Base-by-base conservation (phyloP, 2,329 filamentous ascomycete genomes). In the Parastagonospora avenae region DNA sequence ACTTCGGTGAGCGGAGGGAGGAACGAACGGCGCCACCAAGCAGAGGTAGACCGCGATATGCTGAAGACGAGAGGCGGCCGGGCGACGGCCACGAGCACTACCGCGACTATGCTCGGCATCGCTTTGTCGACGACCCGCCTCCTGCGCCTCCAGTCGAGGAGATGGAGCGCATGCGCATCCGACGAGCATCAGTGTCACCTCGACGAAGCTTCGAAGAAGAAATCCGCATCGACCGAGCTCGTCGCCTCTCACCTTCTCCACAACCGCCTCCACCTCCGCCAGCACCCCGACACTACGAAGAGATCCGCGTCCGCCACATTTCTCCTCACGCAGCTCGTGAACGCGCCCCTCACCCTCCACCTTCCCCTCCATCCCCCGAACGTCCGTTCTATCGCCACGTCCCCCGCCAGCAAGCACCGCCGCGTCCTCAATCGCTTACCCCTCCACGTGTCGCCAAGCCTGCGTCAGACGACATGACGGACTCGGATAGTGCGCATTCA, bases 381-480 rank as follows among this genome's bases (percentile, higher is more conserved):
- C 52, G 41, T 1, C 15, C 48, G 19, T 29, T 46, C 35, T 62
- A 60, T 46, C 58, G 59, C 10, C 55, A 63, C 27, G 27, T 58
- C 42, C 50, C 59, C 8, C 43, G 55, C 19, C 24, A 52, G 28
- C 14, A 30, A 42, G 11, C 14, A 7, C 39, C 31, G 12, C 12
- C 46, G 4, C 55, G 48, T 16, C 37, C 16, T 12, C 53, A 49
- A 4, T 55, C 58, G 14, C 12, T 53, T 4, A 55, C 54, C 14
- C 46, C 46, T 31, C 39, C 39, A 4, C 55, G 48, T 29, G 39
- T 19, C 9, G 51, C 37, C 6, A 37, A 33, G 12, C 32, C 32
- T 7, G n/a, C 19, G 12, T 48, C 46, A 8, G 60, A 64, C 8
- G 64, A 68, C 8, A 43, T 62, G 16, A 70, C 66, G 4, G 66